Base-by-base conservation (phyloP, 345 rosid genomes). In the Syzygium aqueum region DNA sequence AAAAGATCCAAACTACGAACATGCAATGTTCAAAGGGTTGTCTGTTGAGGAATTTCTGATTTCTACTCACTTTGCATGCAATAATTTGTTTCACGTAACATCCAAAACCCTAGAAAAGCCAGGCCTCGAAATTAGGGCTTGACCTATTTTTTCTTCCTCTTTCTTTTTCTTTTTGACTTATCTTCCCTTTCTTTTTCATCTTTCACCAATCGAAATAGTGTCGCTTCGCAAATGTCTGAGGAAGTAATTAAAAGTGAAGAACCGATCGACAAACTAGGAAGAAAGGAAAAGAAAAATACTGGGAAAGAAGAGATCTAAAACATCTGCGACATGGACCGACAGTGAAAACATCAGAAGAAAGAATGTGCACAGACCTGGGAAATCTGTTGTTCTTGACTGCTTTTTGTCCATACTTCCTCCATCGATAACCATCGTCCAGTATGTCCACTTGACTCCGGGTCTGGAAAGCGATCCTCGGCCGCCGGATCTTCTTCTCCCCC, bases 391-490 rank as follows among this genome's bases (percentile, higher is more conserved):
- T 92, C 89, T 95, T 95, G 30, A 95, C 96, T 8, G 95, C 95
- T 84, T 95, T 95, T 73, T 95, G 97, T 1, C 97, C 97, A 51
- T 95, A 95, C 86, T 95, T 95, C 90, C 97, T 91, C 97, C 97
- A 95, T 6, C 95, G 91, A 90, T 95, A 95, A 46, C 97, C 97
- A 90, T 95, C 97, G 77, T 95, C 97, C 5, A 95, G 91, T 65
- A 94, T 90, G 90, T 95, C 97, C 67, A 94, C 94, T 11, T 91
- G 95, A 53, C 94, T 95, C 90, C 94, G 91, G 6, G 97, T 95
- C 88, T 94, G 97, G 84, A 95, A 95, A 52, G 97, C 97, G 87
- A 88, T 91, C 61, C 89, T 93, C 2, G 94, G 93, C 90, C 89
- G 90, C 84, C 84, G 92, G 5, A 88, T 85, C 93, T 93, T 93